Conservation (phyloP, 2,329 filamentous ascomycete genomes). For the Colletotrichum trifolii region DNA sequence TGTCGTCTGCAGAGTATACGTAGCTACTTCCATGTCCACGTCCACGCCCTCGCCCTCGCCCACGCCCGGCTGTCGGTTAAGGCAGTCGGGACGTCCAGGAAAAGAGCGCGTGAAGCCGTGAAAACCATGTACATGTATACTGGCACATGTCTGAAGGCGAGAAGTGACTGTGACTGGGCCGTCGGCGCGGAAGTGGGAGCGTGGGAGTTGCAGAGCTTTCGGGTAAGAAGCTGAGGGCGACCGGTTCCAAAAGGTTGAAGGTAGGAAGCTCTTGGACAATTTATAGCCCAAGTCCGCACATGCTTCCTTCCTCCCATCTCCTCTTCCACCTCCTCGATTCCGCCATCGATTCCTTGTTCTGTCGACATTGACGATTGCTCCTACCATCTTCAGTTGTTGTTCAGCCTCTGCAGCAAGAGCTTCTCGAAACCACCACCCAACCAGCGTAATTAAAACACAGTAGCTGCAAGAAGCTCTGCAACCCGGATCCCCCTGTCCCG, state of each 20-base stretch:
- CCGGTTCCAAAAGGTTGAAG: conserved; percentile 8
- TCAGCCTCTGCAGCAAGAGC: conserved; percentile 30
- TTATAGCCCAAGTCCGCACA: conserved; percentile 31
- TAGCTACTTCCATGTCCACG: conserved; percentile 20
- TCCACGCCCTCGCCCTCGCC: background rate
- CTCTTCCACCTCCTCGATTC: conserved; percentile 20
- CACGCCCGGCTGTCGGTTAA: conserved; percentile 32
- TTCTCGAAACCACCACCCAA: conserved; percentile 29
- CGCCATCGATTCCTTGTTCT: conserved; percentile 35
- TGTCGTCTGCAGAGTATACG: conserved; percentile 10
- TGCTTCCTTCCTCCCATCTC: conserved; percentile 16
- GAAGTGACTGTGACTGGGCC: conserved; percentile 2
- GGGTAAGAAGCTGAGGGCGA: conserved; percentile 13
- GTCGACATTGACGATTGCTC: conserved; percentile 31
- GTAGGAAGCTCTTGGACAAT: conserved; percentile 28
- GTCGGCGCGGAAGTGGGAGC: conserved; percentile 8
- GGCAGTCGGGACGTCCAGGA: conserved; percentile 26
- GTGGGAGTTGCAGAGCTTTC: conserved; percentile 36
- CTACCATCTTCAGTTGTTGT: conserved; percentile 27
- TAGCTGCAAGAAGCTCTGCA: conserved; percentile 28
- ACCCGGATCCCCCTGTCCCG: conserved; percentile 23
- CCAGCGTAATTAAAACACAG: background rate
- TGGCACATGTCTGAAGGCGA: conserved; percentile 7
- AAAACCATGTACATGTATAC: background rate
- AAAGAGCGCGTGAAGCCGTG: conserved; percentile 5